Evolutionary conservation across 2,329 filamentous ascomycete species (phyloP).

Genomic region (Cercospora zeina): DNA sequence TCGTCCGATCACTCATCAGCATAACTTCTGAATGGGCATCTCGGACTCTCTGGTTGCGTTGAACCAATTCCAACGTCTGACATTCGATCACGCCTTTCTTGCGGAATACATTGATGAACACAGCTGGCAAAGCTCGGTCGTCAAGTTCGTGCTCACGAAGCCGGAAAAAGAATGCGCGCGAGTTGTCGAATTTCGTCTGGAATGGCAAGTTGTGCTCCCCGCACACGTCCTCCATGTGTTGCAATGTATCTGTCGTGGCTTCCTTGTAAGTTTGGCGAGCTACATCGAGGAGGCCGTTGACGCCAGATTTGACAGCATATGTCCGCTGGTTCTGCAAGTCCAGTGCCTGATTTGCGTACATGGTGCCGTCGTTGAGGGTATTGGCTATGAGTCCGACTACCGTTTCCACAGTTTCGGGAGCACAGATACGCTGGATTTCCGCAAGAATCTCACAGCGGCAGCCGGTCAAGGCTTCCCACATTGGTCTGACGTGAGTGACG

Average conservation of each 20-base stretch:
- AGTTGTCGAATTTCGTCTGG: conserved; percentile 72
- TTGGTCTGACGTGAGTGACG: conserved; percentile 63
- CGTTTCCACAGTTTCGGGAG: conserved; percentile 59
- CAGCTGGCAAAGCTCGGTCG: conserved; percentile 58
- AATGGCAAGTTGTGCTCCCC: conserved; percentile 59
- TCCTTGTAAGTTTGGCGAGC: conserved; percentile 89
- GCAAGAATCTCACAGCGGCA: conserved; percentile 65
- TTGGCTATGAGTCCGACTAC: conserved; percentile 66
- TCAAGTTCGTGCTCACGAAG: conserved; percentile 65
- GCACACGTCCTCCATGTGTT: conserved; percentile 67
- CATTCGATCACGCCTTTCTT: conserved; percentile 81
- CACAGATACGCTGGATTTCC: conserved; percentile 68
- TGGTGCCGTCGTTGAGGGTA: conserved; percentile 78
- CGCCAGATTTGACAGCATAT: conserved; percentile 84
- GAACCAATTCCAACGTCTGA: conserved; percentile 80
- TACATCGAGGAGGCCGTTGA: conserved; percentile 84
- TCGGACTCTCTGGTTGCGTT: conserved; percentile 71
- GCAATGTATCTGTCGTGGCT: conserved; percentile 72
- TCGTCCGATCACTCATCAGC: conserved; percentile 71
- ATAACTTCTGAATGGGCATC: conserved; percentile 83
- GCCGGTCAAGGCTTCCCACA: conserved; percentile 67
- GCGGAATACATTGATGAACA: conserved; percentile 74
- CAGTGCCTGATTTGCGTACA: conserved; percentile 73
- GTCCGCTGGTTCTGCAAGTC: conserved; percentile 87
- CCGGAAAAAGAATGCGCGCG: conserved; percentile 76